Conservation (phyloP, 2,329 filamentous ascomycete species). For the Nakataea oryzae region DNA sequence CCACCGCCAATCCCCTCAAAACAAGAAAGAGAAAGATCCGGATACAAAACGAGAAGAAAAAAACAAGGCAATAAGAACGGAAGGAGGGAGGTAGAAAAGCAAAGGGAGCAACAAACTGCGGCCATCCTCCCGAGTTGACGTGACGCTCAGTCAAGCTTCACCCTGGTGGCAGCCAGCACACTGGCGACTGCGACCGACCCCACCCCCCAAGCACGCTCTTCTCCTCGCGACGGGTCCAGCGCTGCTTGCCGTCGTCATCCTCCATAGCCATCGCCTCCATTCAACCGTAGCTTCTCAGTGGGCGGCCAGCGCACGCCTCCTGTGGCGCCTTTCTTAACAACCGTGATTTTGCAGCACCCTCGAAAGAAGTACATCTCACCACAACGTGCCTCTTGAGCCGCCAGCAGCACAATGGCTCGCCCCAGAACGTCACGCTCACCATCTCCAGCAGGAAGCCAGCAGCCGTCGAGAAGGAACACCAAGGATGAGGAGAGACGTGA, state of each 20-base stretch:
- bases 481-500: conserved; percentile 50
- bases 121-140: not conserved
- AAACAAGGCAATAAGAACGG: too few relatives aligned
- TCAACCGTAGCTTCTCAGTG: not conserved
- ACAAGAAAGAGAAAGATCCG: not conserved
- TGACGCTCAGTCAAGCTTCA: not conserved
- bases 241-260: not conserved
- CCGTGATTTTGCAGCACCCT: not conserved
- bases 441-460: conserved; percentile 83
- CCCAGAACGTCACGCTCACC: conserved; percentile 71
- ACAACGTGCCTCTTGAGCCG: conserved; percentile 19
- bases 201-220: too few relatives aligned
- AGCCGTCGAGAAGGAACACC: conserved; percentile 58
- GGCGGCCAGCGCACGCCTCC: too few relatives aligned
- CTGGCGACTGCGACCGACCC: not conserved
- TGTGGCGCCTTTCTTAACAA: not conserved
- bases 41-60: not conserved
- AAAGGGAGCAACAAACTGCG: not conserved
- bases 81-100: too few relatives aligned
- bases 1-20: not conserved
- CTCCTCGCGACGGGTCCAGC: too few relatives aligned
- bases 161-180: not conserved
- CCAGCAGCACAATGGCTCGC: conserved; percentile 41
- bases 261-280: not conserved
- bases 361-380: conserved; percentile 19